phyloP scores from a whole-genome alignment of 139 green algal genomes.

The Volvox reticuliferus region DNA sequence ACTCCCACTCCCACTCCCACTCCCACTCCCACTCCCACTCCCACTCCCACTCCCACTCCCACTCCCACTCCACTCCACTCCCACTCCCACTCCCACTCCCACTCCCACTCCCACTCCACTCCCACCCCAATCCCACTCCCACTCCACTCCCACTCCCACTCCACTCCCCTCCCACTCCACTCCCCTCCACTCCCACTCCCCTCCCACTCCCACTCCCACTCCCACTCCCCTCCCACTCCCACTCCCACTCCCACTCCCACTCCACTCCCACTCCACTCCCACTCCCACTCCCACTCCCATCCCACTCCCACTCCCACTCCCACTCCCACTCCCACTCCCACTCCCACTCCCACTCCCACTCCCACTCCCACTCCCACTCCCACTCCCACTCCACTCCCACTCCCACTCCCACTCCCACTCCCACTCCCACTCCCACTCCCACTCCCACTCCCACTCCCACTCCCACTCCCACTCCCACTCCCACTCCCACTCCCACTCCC shows the following conservation, averaged over 20 bases:
- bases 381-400: too few species aligned
- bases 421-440: neutral
- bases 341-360: neutral
- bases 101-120: neutral
- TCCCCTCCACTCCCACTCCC: neutral
- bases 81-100: neutral
- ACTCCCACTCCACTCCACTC: neutral
- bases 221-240: neutral
- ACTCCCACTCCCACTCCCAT: neutral
- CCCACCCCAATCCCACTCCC: too few species aligned
- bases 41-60: neutral
- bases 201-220: neutral
- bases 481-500: neutral
- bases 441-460: neutral
- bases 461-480: neutral
- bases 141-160: neutral
- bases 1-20: neutral
- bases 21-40: neutral
- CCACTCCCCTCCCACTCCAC: too few species aligned
- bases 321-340: neutral
- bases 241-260: neutral
- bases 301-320: neutral
- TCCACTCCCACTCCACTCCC: too few species aligned
- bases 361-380: neutral
- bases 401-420: neutral